A percentile compares a stretch with the other conserved stretches of the same genome.
Conservation (phyloP, 352 stramenopile species). For the Globisporangium splendens region DNA sequence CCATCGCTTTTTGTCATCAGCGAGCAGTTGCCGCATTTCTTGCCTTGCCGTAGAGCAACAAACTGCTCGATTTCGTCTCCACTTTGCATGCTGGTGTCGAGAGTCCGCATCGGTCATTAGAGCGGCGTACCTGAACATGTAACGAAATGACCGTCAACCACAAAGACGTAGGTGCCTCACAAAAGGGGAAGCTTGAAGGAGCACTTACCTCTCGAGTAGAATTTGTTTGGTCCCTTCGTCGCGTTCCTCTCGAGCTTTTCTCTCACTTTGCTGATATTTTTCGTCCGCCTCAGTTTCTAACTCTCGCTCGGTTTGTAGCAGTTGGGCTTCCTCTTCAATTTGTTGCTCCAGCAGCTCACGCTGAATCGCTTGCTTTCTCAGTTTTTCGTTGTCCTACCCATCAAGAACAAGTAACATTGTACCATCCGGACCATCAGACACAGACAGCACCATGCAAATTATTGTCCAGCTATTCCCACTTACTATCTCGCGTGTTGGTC, state of each 20-base stretch:
- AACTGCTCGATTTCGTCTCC: conserved; percentile 43
- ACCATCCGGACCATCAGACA: conserved; percentile 1
- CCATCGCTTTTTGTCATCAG: conserved; percentile 26
- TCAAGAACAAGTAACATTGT: background rate
- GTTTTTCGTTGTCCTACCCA: conserved; percentile 1
- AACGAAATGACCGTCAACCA: background rate
- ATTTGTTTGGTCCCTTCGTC: conserved; percentile 7
- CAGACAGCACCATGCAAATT: background rate
- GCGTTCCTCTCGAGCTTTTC: conserved; percentile 1
- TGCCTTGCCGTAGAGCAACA: conserved; percentile 32
- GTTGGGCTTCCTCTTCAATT: background rate
- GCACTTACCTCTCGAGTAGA: conserved; percentile 4
- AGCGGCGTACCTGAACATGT: conserved; percentile 27
- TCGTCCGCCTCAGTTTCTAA: conserved; percentile 11
- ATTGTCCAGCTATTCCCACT: background rate
- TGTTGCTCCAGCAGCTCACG: conserved; percentile 15
- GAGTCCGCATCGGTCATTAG: conserved; percentile 35
- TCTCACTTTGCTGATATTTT: background rate
- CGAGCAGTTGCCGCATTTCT: conserved; percentile 27
- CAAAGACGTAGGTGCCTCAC: background rate
- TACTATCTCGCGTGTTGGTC: background rate
- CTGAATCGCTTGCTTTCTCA: conserved; percentile 5
- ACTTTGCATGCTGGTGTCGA: conserved; percentile 50
- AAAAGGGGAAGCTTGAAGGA: background rate
- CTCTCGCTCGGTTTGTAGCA: conserved; percentile 6